Percentiles rank a stretch among this genome's conserved stretches.
Evolutionary conservation across 805 yeast genomes (phyloP).

Genomic region (Candida stauntonica): DNA sequence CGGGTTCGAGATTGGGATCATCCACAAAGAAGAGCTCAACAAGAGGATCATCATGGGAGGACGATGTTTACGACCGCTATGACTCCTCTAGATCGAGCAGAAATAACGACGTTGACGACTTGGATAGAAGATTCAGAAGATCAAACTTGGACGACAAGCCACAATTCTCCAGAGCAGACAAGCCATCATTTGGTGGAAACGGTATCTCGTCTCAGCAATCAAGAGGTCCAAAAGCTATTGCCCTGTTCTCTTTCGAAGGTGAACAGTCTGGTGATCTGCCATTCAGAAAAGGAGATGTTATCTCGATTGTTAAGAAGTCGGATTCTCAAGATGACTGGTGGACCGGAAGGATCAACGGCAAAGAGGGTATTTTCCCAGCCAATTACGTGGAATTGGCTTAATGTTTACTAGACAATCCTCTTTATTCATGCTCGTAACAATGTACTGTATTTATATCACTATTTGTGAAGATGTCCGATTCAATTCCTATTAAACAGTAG

Average conservation of each 20-base stretch:
- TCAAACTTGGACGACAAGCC: constrained; percentile 35
- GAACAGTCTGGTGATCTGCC: constrained; percentile 92
- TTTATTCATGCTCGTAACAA: background rate
- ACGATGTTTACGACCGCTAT: constrained; percentile 69
- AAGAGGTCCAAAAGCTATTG: constrained; percentile 75
- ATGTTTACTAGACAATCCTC: background rate
- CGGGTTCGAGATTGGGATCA: constrained; percentile 2
- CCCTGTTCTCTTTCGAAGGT: constrained; percentile 83
- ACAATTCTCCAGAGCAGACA: constrained; percentile 38
- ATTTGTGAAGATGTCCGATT: background rate
- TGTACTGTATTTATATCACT: background rate
- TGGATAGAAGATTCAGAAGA: constrained; percentile 38
- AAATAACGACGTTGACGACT: constrained; percentile 32
- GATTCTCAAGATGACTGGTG: constrained; percentile 97
- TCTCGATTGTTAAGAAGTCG: constrained; percentile 79
- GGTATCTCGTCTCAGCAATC: constrained; percentile 11
- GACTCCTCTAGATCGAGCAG: constrained; percentile 25
- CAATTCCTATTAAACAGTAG: background rate
- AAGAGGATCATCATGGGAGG: constrained; percentile 69
- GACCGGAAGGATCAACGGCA: constrained; percentile 86
- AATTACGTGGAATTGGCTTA: constrained; percentile 78
- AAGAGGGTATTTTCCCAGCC: constrained; percentile 94
- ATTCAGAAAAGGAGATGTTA: constrained; percentile 91
- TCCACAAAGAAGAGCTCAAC: constrained; percentile 13
- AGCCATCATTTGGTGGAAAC: constrained; percentile 33